A percentile compares a stretch with the other conserved stretches of the same genome.
Evolutionary conservation across 495 filamentous ascomycete genomes (phyloP).

Genomic region (Acidiella bohemica): DNA sequence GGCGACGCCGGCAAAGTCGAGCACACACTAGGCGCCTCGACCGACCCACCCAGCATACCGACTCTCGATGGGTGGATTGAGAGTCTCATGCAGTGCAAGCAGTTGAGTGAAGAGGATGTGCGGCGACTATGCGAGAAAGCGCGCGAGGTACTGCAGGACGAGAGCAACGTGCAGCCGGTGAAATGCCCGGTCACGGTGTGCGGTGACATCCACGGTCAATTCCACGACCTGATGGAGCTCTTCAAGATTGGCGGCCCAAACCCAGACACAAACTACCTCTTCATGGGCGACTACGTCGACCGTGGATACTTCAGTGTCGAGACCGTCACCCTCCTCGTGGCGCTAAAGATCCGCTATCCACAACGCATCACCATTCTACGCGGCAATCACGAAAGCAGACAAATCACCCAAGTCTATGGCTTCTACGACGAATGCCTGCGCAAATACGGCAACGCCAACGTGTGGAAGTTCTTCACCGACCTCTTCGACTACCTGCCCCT

Average conservation of each 20-base stretch:
- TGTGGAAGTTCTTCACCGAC: conserved; percentile 99
- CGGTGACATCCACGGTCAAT: conserved; percentile 55
- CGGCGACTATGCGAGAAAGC: conserved; percentile 96
- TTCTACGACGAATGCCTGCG: conserved; percentile 97
- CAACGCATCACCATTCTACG: conserved; percentile 93
- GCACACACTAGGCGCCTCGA: conserved; percentile 49
- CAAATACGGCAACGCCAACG: conserved; percentile 97
- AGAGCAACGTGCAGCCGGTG: conserved; percentile 97
- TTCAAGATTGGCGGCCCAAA: conserved; percentile 24
- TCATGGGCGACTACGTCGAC: conserved; percentile 95
- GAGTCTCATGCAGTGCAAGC: conserved; percentile 96
- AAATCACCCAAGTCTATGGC: conserved; percentile 95
- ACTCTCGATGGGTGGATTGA: conserved; percentile 98
- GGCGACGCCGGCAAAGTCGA: conserved; percentile 82
- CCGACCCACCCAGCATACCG: conserved; percentile 75
- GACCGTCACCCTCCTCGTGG: conserved; percentile 86
- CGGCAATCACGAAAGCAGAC: conserved; percentile 92
- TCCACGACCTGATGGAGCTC: conserved; percentile 27
- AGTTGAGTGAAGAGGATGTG: conserved; percentile 86
- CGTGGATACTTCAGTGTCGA: conserved; percentile 95
- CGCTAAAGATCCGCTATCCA: conserved; percentile 90
- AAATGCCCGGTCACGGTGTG: conserved; percentile 36
- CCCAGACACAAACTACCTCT: conserved; percentile 26
- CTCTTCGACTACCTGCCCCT: conserved; percentile 94
- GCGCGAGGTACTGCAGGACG: conserved; percentile 87